Conservation (phyloP, 1,139 yeast species). For the Candida albicans region DNA sequence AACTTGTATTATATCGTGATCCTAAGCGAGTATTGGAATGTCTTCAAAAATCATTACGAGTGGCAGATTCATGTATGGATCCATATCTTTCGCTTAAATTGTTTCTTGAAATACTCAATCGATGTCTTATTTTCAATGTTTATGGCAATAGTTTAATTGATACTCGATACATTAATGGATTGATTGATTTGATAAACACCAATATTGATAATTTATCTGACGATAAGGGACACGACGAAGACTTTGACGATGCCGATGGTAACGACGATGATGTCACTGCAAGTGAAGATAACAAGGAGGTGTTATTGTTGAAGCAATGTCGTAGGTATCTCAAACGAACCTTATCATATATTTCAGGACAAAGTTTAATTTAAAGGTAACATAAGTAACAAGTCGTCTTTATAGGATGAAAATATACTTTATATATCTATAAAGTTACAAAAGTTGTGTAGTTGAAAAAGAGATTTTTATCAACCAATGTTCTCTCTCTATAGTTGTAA, state of each 20-base stretch:
- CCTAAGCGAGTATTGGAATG: conserved; percentile 50
- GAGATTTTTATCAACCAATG: too few relatives aligned
- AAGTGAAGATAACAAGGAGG: conserved; percentile 10
- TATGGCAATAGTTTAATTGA: conserved; percentile 78
- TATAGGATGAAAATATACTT: too few relatives aligned
- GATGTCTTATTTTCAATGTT: conserved; percentile 80
- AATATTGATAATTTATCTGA: conserved; percentile 60
- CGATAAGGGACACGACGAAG: conserved; percentile 17
- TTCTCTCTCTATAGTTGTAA: too few relatives aligned
- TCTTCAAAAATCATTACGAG: conserved; percentile 67
- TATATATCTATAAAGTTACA: too few relatives aligned
- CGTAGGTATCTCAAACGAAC: background rate
- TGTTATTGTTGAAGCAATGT: background rate
- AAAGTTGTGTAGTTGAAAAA: too few relatives aligned
- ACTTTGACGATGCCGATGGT: too few relatives aligned
- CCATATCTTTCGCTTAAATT: conserved; percentile 73
- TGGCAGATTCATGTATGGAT: conserved; percentile 93
- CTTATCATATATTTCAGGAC: background rate
- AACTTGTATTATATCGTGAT: conserved; percentile 28
- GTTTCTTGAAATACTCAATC: conserved; percentile 85
- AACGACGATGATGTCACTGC: background rate
- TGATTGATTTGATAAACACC: conserved; percentile 79
- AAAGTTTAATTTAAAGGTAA: background rate
- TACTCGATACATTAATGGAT: conserved; percentile 75
- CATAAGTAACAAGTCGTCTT: too few relatives aligned